Percentiles rank a stretch among this genome's conserved stretches.
Conservation (phyloP, 2,329 filamentous ascomycete genomes). For the Penicillium sp. region DNA sequence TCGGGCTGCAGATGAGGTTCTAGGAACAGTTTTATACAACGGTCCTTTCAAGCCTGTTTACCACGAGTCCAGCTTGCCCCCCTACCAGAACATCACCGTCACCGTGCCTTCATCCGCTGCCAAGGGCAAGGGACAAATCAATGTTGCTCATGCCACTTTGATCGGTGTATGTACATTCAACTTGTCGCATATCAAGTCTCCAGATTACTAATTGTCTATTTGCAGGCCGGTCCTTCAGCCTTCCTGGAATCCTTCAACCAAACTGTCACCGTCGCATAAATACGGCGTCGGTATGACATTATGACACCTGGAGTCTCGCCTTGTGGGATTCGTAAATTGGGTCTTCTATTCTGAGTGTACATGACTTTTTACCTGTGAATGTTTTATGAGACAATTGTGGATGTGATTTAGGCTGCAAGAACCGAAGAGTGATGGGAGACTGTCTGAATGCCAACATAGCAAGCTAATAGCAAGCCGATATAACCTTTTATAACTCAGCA, state of each 20-base stretch:
- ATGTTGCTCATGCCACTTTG: slow-evolving; percentile 31
- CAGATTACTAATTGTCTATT: slow-evolving; percentile 4
- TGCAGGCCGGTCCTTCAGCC: slow-evolving; percentile 25
- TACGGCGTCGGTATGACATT: neutral
- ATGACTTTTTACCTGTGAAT: neutral
- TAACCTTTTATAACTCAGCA: no score
- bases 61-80: slow-evolving; percentile 23
- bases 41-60: slow-evolving; percentile 30
- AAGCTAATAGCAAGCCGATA: neutral
- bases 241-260: slow-evolving; percentile 28
- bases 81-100: slow-evolving; percentile 37
- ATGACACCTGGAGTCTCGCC: neutral
- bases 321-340: neutral
- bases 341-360: neutral
- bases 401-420: neutral
- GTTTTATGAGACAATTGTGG: neutral
- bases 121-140: slow-evolving; percentile 23
- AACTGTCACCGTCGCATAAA: slow-evolving; percentile 26
- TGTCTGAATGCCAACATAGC: neutral
- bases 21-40: slow-evolving; percentile 32
- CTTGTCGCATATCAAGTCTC: neutral
- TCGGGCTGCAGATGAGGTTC: slow-evolving; percentile 15
- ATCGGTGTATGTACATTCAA: slow-evolving; percentile 30
- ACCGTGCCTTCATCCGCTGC: slow-evolving; percentile 21
- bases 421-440: neutral